A percentile compares a stretch with the other conserved stretches of the same genome.
These are phyloP conservation scores for Termitomyces sp. DNA, from an alignment of 1,284 basidiomycete species.

Conservation along the genomic window DNA sequence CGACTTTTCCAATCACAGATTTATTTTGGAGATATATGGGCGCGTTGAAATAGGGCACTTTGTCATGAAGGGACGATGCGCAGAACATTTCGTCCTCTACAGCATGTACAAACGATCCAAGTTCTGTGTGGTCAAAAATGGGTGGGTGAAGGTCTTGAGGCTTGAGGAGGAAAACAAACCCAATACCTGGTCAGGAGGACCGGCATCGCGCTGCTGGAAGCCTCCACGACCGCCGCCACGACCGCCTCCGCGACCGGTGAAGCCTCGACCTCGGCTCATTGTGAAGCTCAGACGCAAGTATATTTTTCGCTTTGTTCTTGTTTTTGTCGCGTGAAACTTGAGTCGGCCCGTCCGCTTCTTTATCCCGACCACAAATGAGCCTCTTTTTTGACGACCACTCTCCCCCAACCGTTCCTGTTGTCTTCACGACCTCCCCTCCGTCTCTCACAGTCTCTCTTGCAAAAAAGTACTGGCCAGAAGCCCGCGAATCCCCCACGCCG, in stretches of 20 bases:
- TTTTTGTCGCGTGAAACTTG: constrained; percentile 11
- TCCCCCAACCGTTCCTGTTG: constrained; percentile 13
- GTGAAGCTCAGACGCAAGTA: not conserved
- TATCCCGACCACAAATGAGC: constrained; percentile 21
- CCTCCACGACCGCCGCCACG: constrained; percentile 62
- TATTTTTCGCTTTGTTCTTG: constrained; percentile 15
- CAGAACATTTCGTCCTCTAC: constrained; percentile 99
- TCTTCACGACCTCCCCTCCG: constrained; percentile 5
- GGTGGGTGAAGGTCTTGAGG: constrained; percentile 4
- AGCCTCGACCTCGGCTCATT: constrained; percentile 16
- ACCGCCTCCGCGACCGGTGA: constrained; percentile 22
- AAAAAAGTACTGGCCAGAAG: constrained; percentile 26
- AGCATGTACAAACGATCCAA: constrained; percentile 88
- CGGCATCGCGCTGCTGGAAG: constrained; percentile 67
- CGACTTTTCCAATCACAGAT: constrained; percentile 91
- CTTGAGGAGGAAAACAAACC: constrained; percentile 42
- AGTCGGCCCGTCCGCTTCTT: constrained; percentile 7
- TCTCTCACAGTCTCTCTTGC: constrained; percentile 25
- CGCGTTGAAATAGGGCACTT: constrained; percentile 99
- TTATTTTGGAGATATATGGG: constrained; percentile 99
- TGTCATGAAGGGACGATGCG: constrained; percentile 77
- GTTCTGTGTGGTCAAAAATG: constrained; percentile 44
- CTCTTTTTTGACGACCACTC: constrained; percentile 21
- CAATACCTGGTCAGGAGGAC: constrained; percentile 81
- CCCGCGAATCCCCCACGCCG: constrained; percentile 13